A percentile compares a stretch with the other conserved stretches of the same genome.
Conservation (phyloP, 495 filamentous ascomycete species). For the Daldinia childiae region DNA sequence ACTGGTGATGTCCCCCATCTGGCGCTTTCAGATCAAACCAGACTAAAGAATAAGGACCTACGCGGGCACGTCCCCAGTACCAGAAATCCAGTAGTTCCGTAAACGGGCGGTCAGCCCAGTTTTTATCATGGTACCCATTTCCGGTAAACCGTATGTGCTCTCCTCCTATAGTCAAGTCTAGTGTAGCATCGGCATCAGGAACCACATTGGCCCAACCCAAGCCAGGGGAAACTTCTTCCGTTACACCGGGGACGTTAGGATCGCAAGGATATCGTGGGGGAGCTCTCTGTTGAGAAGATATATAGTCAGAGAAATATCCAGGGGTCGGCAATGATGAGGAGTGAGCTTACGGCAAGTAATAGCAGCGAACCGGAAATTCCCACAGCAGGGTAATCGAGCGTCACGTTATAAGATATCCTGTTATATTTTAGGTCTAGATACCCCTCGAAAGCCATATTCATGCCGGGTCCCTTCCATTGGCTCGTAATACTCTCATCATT, state of each 20-base stretch:
- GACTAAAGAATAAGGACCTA: background rate
- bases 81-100: background rate
- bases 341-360: background rate
- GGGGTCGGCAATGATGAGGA: background rate
- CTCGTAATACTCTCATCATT: too few species aligned
- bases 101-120: background rate
- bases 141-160: background rate
- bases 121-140: background rate
- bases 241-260: background rate
- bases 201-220: background rate
- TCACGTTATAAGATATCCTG: background rate
- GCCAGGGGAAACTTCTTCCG: background rate
- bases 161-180: background rate
- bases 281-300: background rate
- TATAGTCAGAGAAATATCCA: background rate
- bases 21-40: background rate
- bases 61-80: background rate
- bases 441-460: background rate
- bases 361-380: background rate
- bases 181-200: background rate
- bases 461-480: too few species aligned
- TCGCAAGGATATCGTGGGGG: background rate
- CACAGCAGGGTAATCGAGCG: background rate
- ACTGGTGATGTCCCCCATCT: background rate
- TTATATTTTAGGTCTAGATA: background rate